These are phyloP conservation scores for Metschnikowia rubicola DNA, from an alignment of 805 yeast species.

Conservation along the genomic window DNA sequence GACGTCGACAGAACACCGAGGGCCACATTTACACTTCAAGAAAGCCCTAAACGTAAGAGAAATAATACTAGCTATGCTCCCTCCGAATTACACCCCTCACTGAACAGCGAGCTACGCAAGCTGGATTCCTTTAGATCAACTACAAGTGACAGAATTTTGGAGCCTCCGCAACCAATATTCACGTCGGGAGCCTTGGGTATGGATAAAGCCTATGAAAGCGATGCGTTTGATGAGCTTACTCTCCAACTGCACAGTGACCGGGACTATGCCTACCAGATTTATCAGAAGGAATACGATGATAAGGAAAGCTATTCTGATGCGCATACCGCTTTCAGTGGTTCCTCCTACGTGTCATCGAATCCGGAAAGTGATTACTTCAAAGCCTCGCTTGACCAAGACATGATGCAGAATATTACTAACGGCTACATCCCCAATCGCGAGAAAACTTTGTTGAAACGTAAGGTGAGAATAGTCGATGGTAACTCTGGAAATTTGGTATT, in stretches of 20 bases:
- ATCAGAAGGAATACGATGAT: constrained; percentile 32
- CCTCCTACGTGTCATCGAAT: constrained; percentile 26
- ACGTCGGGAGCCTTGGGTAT: constrained; percentile 62
- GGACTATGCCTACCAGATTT: constrained; percentile 33
- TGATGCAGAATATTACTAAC: constrained; percentile 41
- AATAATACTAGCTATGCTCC: constrained; percentile 24
- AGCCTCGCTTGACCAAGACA: constrained; percentile 44
- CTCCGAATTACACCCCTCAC: background rate
- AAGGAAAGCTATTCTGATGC: constrained; percentile 36
- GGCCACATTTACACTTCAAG: constrained; percentile 58
- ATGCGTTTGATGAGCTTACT: constrained; percentile 30
- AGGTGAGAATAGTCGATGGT: constrained; percentile 60
- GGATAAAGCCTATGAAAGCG: constrained; percentile 37
- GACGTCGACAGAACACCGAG: constrained; percentile 45
- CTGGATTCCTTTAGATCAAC: constrained; percentile 41
- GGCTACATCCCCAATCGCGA: constrained; percentile 58
- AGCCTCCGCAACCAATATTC: constrained; percentile 65
- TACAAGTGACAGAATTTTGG: constrained; percentile 48
- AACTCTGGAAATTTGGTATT: constrained; percentile 78
- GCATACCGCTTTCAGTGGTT: constrained; percentile 26
- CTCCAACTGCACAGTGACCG: constrained; percentile 24
- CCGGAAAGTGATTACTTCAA: constrained; percentile 40
- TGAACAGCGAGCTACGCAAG: constrained; percentile 15
- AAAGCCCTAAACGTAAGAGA: constrained; percentile 65
- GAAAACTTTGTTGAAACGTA: constrained; percentile 65